Evolutionary conservation across 2,329 filamentous ascomycete genomes (phyloP), one percentile per base, ranked within the genome.

Genomic region (Fusarium sp.): DNA sequence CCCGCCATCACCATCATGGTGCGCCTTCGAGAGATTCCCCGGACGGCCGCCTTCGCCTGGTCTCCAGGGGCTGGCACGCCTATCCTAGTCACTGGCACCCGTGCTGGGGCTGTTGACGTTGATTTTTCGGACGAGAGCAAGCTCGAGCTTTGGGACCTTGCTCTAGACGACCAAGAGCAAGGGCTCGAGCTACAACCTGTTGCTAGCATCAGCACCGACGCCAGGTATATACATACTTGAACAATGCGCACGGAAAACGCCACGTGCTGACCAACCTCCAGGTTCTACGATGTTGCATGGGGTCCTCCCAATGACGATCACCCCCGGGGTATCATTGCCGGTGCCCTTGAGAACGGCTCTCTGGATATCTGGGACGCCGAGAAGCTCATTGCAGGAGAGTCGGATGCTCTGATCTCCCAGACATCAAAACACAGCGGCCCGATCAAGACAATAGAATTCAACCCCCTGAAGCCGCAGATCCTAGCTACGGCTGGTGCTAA

Each of bases 71-170:
- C 91, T 46, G 85, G 86, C 35, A 87, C 89, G 69, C 93, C 94
- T 70, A 83, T 96, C 69, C 83, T 99, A 65, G 94, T 92, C 59
- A 99, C 95, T 26, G 95, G 95, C 71, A 99, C 95, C 42, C 89
- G 93, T 70, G 93, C 95, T 61, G 95, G 95, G 64, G 95, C 95
- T 71, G 93, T 99, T 38, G 93, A 96, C 78, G 93, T 92, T 70
- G 93, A 98, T 78, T 99, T 99, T 79, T 98, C 95, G 26, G 95
- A 95, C 77, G 93, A 98, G 77, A 97, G 93, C 65, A 94, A 94
- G 80, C 82, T 99, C 55, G 95, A 99, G 81, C 84, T 99, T 60
- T 99, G 95, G 95, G 92, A 98, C 78, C 83, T 99, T 68, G 89
- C 87, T 73, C 83, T 98, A 67, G 92, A 96, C 76, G 88, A 88